These are phyloP conservation scores for Talaromyces piceae DNA, from an alignment of 2,329 filamentous ascomycete genomes.

Conservation along the genomic window DNA sequence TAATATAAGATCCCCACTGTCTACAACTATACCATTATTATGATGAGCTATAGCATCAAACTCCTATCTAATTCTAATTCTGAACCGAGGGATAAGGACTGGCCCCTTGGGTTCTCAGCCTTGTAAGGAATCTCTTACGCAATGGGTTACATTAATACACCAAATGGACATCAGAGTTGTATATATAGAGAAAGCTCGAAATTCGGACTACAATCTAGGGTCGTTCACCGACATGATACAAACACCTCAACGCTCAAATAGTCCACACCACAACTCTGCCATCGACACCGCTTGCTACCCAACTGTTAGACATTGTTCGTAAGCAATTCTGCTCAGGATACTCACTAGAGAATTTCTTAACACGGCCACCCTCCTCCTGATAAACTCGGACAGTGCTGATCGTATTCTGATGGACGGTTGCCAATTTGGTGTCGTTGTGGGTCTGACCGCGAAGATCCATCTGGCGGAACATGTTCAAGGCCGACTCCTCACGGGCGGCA, in stretches of 20 bases:
- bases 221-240: background rate
- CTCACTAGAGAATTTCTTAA: conserved; percentile 83
- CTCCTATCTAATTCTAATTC: too few relatives aligned
- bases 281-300: conserved; percentile 69
- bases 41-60: too few relatives aligned
- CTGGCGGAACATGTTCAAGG: conserved; percentile 95
- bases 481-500: conserved; percentile 70
- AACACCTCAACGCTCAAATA: conserved; percentile 36
- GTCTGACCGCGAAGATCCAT: conserved; percentile 96
- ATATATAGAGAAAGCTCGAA: too few relatives aligned
- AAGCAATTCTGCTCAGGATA: conserved; percentile 10
- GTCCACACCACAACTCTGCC: conserved; percentile 75
- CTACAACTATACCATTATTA: too few relatives aligned
- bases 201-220: background rate
- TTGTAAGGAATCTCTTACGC: too few relatives aligned
- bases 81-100: too few relatives aligned
- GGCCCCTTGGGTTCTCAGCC: too few relatives aligned
- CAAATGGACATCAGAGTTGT: too few relatives aligned
- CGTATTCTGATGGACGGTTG: conserved; percentile 94
- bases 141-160: too few relatives aligned
- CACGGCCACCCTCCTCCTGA: conserved; percentile 55
- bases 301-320: conserved; percentile 10
- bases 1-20: too few relatives aligned
- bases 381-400: conserved; percentile 77
- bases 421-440: conserved; percentile 87